Conservation (phyloP, 805 yeast species). For the Kurtzmaniella fragi region DNA sequence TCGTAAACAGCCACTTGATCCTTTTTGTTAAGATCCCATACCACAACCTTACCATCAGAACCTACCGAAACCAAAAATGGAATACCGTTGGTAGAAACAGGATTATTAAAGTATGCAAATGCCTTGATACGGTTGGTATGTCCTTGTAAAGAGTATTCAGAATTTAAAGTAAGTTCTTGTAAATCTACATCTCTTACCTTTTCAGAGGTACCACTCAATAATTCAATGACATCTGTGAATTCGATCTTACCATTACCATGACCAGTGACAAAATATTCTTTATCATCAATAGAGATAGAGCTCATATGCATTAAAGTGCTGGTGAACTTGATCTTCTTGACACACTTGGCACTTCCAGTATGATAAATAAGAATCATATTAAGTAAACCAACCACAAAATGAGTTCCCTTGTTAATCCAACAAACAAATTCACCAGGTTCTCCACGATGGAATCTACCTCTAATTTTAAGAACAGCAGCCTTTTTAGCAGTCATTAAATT, state of each 20-base stretch:
- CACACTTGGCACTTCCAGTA: slow-evolving; percentile 56
- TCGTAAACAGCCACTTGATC: slow-evolving; percentile 90
- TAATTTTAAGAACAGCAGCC: slow-evolving; percentile 77
- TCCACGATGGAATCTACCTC: slow-evolving; percentile 60
- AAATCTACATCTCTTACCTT: slow-evolving; percentile 11
- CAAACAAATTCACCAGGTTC: slow-evolving; percentile 61
- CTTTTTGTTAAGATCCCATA: slow-evolving; percentile 64
- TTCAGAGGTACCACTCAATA: slow-evolving; percentile 11
- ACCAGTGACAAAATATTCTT: slow-evolving; percentile 61
- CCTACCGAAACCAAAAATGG: slow-evolving; percentile 73
- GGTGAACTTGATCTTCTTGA: slow-evolving; percentile 46
- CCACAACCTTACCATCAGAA: slow-evolving; percentile 89
- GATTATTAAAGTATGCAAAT: slow-evolving; percentile 46
- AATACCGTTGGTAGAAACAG: slow-evolving; percentile 24
- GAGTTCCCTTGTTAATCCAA: slow-evolving; percentile 66
- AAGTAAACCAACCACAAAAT: slow-evolving; percentile 71
- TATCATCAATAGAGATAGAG: slow-evolving; percentile 38
- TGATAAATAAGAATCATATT: slow-evolving; percentile 61
- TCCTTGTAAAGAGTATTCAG: slow-evolving; percentile 63
- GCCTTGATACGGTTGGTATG: slow-evolving; percentile 86
- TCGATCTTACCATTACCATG: slow-evolving; percentile 65
- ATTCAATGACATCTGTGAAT: slow-evolving; percentile 43
- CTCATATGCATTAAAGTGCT: slow-evolving; percentile 67
- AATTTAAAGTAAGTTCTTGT: slow-evolving; percentile 27
- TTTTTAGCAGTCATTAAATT: slow-evolving; percentile 94